Evolutionary conservation across 225 moss, liverwort and hornwort species (phyloP), one percentile per base, ranked within the genome.

Genomic region (Sphagnum tenellum): DNA sequence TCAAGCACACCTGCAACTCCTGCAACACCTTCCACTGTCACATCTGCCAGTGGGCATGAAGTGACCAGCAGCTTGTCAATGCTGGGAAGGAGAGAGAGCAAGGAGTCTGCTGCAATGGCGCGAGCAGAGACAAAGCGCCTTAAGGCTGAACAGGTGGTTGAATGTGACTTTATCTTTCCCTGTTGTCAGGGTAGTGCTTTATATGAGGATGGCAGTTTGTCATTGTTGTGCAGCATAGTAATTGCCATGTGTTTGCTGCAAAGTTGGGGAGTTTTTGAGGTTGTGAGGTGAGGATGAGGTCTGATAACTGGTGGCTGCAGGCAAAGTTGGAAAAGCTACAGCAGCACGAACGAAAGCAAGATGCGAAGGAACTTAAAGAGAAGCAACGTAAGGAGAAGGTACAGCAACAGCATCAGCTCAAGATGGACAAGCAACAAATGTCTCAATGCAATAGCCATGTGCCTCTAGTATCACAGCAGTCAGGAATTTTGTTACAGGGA

Each of bases 51-150:
- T 68, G 82, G 94, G 71, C 75, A 73, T 63, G 86, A 94, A 81
- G 78, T 81, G 48, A 86, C 86, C 44, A 86, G 79, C 70, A 77
- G 79, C 47, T 66, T 84, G 70, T 86, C 89, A 50, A 76, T 89
- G 73, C 82, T 90, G 52, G 85, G 90, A 62, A 88, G 90, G 74
- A 88, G 90, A 67, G 90, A 90, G 72, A 80, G 83, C 63, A 88
- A 85, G 72, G 92, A 96, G 60, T 81, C 88, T 64, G 90, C 80
- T 62, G 82, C 76, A 55, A 80, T 78, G 63, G 86, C 76, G 49
- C 76, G 88, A 60, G 82, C 77, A 61, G 96, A 96, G 65, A 76
- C 79, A 45, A 96, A 92, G 72, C 80, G 76, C 55, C 71, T 82
- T 70, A 96, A 85, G 74, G 12, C 74, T 57, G 89, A 88, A 63